These are phyloP conservation scores for Stentor roeselii DNA, from an alignment of 73 alveolate species.

Conservation along the genomic window DNA sequence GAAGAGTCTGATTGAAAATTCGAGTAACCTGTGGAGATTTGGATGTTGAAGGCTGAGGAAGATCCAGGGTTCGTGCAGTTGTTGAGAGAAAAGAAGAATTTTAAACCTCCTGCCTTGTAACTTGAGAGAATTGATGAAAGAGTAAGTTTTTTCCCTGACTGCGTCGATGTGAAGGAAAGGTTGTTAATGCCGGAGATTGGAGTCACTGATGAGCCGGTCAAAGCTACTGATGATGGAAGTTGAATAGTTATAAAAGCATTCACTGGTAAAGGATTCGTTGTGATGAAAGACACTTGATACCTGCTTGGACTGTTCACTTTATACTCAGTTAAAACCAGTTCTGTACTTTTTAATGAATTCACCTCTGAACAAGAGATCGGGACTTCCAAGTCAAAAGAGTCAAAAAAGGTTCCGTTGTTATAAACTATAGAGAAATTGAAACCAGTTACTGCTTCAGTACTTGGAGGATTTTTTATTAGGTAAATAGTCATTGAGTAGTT, in stretches of 20 bases:
- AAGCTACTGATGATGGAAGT: background rate
- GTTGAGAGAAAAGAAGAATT: background rate
- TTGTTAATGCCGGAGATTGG: background rate
- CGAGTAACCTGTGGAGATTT: background rate
- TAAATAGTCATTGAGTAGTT: no score
- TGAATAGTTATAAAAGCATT: background rate
- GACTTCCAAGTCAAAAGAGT: background rate
- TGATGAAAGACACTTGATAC: background rate
- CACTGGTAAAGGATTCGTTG: background rate
- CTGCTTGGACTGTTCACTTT: background rate
- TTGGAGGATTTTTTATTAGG: background rate
- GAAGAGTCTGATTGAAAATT: background rate
- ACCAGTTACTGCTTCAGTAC: background rate
- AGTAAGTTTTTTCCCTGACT: background rate
- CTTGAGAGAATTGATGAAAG: background rate
- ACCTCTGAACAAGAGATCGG: background rate
- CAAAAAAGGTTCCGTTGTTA: background rate
- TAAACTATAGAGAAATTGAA: no score
- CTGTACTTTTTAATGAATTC: background rate
- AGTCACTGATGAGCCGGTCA: background rate
- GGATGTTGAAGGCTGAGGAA: background rate
- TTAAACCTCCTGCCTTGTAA: background rate
- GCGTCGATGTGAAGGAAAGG: background rate
- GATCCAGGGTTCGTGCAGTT: background rate
- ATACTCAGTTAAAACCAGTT: background rate